Conservation (phyloP, 371 early-diverging fungal species). For the Dinochytrium kinnereticum region DNA sequence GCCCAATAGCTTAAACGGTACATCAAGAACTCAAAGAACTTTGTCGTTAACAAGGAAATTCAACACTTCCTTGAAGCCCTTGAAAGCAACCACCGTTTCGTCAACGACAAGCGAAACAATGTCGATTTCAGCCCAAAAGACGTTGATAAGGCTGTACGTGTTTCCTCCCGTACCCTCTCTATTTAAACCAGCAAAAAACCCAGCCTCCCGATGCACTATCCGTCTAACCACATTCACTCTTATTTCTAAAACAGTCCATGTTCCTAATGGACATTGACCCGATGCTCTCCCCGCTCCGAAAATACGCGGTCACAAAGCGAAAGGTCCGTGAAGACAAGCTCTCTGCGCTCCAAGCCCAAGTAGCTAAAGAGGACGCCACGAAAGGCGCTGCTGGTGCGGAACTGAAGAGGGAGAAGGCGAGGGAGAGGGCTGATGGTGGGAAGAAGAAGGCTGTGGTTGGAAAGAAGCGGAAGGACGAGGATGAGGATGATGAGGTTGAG, state of each 20-base stretch:
- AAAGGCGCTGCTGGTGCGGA: slow-evolving; percentile 29
- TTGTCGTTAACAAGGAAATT: slow-evolving; percentile 76
- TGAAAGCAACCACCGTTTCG: slow-evolving; percentile 76
- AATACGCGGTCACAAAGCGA: slow-evolving; percentile 26
- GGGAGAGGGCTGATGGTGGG: not conserved
- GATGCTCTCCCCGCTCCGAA: slow-evolving; percentile 25
- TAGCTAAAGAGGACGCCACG: slow-evolving; percentile 24
- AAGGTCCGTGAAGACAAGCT: slow-evolving; percentile 22
- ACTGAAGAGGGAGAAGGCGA: slow-evolving; percentile 3
- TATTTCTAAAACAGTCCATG: not conserved
- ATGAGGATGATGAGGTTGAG: slow-evolving; percentile 21
- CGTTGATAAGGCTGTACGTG: slow-evolving; percentile 19
- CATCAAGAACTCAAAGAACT: slow-evolving; percentile 55
- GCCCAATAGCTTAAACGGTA: slow-evolving; percentile 38
- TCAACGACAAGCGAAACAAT: slow-evolving; percentile 74
- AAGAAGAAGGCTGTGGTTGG: slow-evolving; percentile 6
- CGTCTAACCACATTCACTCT: too few species aligned
- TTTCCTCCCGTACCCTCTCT: not conserved
- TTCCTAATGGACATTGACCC: slow-evolving; percentile 26
- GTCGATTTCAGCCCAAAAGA: slow-evolving; percentile 59
- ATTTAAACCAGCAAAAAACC: too few species aligned
- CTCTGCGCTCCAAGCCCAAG: slow-evolving; percentile 27
- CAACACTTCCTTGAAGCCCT: slow-evolving; percentile 72
- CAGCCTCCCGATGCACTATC: too few species aligned
- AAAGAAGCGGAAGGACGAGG: slow-evolving; percentile 15